phyloP scores from a whole-genome alignment of 371 early-diverging fungal species.

The Lichtheimia hyalospora region DNA sequence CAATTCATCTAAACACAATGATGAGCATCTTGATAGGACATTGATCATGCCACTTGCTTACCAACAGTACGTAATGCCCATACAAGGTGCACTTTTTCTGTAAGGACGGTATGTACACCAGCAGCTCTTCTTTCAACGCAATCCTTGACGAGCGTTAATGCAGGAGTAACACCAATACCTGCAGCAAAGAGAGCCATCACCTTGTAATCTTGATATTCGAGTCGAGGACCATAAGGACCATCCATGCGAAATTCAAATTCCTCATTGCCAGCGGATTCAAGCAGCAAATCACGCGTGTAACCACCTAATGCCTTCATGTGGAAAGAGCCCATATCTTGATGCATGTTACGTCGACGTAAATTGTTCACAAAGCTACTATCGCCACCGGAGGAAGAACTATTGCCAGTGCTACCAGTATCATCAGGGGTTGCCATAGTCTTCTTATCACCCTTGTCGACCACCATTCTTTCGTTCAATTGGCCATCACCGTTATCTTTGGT shows the following conservation, averaged over 20 bases:
- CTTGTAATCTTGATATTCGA: slow-evolving; percentile 41
- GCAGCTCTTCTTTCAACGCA: slow-evolving; percentile 33
- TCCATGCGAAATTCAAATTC: slow-evolving; percentile 31
- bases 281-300: slow-evolving; percentile 16
- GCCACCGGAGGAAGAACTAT: neutral
- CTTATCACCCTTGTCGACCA: no score
- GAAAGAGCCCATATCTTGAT: slow-evolving; percentile 26
- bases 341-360: neutral
- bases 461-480: neutral
- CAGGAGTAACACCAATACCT: slow-evolving; percentile 51
- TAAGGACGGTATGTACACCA: slow-evolving; percentile 35
- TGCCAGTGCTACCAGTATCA: neutral
- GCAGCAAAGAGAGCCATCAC: slow-evolving; percentile 32
- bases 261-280: slow-evolving; percentile 12
- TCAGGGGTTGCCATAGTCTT: neutral
- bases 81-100: slow-evolving; percentile 38
- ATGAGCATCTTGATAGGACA: neutral
- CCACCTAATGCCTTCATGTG: slow-evolving; percentile 48
- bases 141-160: slow-evolving; percentile 41
- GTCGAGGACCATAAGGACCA: slow-evolving; percentile 45
- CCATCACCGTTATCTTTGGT: neutral
- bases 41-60: slow-evolving; percentile 3
- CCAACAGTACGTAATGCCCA: slow-evolving; percentile 39
- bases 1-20: slow-evolving; percentile 28
- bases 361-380: neutral